These are phyloP conservation scores for Aspergillus sp. DNA, from an alignment of 2,329 filamentous ascomycete species.

Conservation along the genomic window DNA sequence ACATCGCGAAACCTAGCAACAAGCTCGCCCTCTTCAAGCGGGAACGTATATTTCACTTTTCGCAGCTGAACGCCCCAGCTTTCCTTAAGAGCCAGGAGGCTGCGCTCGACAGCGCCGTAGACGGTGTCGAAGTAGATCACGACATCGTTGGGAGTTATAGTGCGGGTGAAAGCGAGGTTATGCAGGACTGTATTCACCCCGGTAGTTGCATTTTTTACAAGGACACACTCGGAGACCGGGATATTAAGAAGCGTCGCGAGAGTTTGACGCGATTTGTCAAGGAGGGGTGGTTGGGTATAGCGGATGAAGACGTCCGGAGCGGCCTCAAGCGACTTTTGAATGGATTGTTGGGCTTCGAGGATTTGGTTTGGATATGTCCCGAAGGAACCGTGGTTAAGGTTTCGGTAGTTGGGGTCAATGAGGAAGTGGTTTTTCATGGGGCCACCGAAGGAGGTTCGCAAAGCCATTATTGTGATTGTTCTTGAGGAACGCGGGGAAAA, in stretches of 20 bases:
- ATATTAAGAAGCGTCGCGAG: constrained; percentile 67
- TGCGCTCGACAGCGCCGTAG: constrained; percentile 76
- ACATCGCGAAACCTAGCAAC: constrained; percentile 60
- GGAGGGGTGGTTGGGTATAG: constrained; percentile 61
- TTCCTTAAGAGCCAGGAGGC: constrained; percentile 71
- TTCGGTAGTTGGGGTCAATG: constrained; percentile 66
- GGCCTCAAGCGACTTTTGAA: constrained; percentile 66
- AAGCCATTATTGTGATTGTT: constrained; percentile 1
- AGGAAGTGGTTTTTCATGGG: constrained; percentile 64
- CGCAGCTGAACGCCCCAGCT: constrained; percentile 48
- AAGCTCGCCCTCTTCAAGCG: constrained; percentile 68
- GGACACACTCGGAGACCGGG: constrained; percentile 66
- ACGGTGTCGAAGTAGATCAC: constrained; percentile 75
- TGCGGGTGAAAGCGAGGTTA: constrained; percentile 64
- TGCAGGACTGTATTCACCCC: constrained; percentile 72
- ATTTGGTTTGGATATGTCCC: constrained; percentile 70
- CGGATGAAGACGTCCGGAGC: constrained; percentile 75
- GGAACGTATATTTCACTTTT: constrained; percentile 65
- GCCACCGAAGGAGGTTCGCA: constrained; percentile 49
- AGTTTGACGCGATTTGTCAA: constrained; percentile 65
- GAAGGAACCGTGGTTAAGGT: constrained; percentile 86
- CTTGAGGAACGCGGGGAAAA: not conserved
- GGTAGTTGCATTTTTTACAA: constrained; percentile 78
- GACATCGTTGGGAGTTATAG: constrained; percentile 60
- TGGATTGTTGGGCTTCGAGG: constrained; percentile 58